Evolutionary conservation across 2,329 filamentous ascomycete genomes (phyloP).

Genomic region (Pseudocercospora macadamiae): DNA sequence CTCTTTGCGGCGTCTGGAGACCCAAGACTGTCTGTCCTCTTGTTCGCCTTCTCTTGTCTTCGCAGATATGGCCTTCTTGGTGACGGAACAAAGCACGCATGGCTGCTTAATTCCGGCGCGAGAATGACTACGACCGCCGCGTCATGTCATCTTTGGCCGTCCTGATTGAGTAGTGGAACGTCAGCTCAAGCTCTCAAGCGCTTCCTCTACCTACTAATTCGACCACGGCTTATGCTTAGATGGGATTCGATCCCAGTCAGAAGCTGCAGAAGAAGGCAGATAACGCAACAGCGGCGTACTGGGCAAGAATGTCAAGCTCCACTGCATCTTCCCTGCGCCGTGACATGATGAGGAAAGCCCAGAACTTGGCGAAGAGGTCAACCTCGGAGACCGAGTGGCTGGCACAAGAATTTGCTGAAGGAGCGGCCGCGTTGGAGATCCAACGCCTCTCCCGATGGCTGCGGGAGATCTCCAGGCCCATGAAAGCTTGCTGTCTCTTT

Average conservation of each 20-base stretch:
- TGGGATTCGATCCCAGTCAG: not conserved
- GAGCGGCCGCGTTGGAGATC: constrained; percentile 9
- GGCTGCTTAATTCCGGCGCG: not conserved
- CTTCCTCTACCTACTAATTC: not conserved
- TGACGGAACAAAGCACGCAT: not conserved
- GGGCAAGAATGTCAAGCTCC: constrained; percentile 17
- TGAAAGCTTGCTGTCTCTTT: constrained; percentile 17
- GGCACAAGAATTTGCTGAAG: constrained; percentile 14
- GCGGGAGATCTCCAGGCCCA: constrained; percentile 14
- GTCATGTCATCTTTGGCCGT: not conserved
- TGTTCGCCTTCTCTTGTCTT: constrained; percentile 2
- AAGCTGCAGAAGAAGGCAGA: constrained; percentile 5
- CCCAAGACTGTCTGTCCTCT: not conserved
- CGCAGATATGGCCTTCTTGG: not conserved
- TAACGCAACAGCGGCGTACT: constrained; percentile 12
- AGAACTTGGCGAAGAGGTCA: constrained; percentile 5
- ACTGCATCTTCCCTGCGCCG: not conserved
- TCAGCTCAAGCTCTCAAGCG: constrained; percentile 9
- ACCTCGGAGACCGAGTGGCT: constrained; percentile 16
- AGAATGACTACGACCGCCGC: not conserved
- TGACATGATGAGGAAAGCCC: constrained; percentile 17
- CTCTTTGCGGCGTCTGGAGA: not conserved
- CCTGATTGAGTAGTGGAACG: constrained; percentile 1
- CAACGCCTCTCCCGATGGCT: not conserved
- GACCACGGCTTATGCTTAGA: not conserved